Base-by-base conservation (phyloP, 2,329 filamentous ascomycete species). In the Curvularia spicifera region DNA sequence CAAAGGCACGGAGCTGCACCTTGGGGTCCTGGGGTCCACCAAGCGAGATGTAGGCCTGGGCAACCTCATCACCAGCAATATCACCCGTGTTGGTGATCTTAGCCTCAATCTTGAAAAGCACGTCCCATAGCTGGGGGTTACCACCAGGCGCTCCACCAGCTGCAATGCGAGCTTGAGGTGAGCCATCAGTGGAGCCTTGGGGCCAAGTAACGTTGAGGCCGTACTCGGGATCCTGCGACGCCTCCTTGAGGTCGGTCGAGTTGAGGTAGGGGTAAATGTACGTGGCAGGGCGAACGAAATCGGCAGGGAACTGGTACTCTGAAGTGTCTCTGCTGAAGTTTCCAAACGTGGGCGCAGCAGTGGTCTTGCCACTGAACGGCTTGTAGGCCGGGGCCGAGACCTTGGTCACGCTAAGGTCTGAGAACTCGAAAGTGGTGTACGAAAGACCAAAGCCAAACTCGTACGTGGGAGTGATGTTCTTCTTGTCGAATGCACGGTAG, bases 401-500 rank as follows among this genome's bases (percentile, higher is more conserved):
- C 66, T 84, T 83, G 63, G 79, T 68, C 33, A 92, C 78, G 29
- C 81, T 75, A 33, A 95, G 78, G 72, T 90, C 81, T n/a, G 88
- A 86, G 79, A 92, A 92, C 53, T 85, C 76, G 71, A 96, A 94
- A 2, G 84, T 91, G 0, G 91, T 92, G 82, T 95, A 96, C 3
- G 87, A 90, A 12, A 96, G 80, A 55, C 92, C 92, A 69, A 85
- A 90, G 7, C 91, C 91, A 67, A 95, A 96, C 71, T 93, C 91
- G 76, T 88, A 95, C 62, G 91, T 85, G 1, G 91, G 90, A 1
- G 85, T 85, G 53, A 85, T 83, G 65, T 85, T 81, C 55, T 83
- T 75, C 69, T 83, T 82, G 78, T 96, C 91, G 51, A 95, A 91
- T 64, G 87, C 82, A 39, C 89, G 85, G 79, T 92, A 92, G 77